Conservation (phyloP, 2,329 filamentous ascomycete species). For the Botryosphaeria dothidea region DNA sequence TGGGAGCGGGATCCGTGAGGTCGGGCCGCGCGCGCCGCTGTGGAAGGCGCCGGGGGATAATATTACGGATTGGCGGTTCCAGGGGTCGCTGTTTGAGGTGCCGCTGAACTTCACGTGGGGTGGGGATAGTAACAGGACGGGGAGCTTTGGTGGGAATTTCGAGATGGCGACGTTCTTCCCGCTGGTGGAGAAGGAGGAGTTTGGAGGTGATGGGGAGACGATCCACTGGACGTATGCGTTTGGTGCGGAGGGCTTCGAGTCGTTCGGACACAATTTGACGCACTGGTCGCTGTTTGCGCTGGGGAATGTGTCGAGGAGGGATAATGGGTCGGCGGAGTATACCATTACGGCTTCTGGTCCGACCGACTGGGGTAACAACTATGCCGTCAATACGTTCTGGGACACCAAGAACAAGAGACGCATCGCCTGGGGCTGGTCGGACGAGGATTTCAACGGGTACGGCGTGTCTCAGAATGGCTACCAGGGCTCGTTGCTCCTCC, state of each 20-base stretch:
- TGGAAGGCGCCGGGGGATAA: constrained; percentile 47
- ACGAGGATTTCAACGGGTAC: constrained; percentile 47
- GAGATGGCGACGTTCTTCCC: constrained; percentile 29
- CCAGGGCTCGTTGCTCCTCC: constrained; percentile 46
- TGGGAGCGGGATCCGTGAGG: constrained; percentile 49
- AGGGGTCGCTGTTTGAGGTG: constrained; percentile 42
- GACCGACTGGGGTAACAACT: constrained; percentile 47
- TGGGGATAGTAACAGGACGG: constrained; percentile 30
- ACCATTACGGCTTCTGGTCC: constrained; percentile 44
- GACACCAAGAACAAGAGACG: constrained; percentile 51
- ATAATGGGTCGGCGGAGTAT: constrained; percentile 48
- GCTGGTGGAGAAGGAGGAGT: not conserved
- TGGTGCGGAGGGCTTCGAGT: not conserved
- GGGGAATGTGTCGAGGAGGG: constrained; percentile 42
- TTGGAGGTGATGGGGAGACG: not conserved
- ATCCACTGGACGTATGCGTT: not conserved
- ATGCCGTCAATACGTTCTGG: constrained; percentile 50
- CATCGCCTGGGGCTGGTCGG: constrained; percentile 50
- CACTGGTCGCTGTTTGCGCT: constrained; percentile 51
- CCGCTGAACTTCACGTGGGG: constrained; percentile 3
- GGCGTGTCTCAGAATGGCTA: constrained; percentile 45
- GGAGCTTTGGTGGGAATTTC: constrained; percentile 49
- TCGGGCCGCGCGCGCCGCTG: constrained; percentile 49
- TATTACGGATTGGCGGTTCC: constrained; percentile 49
- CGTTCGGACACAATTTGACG: constrained; percentile 28